Base-by-base conservation (phyloP, 2,329 filamentous ascomycete species). In the Spiromastix sp. region DNA sequence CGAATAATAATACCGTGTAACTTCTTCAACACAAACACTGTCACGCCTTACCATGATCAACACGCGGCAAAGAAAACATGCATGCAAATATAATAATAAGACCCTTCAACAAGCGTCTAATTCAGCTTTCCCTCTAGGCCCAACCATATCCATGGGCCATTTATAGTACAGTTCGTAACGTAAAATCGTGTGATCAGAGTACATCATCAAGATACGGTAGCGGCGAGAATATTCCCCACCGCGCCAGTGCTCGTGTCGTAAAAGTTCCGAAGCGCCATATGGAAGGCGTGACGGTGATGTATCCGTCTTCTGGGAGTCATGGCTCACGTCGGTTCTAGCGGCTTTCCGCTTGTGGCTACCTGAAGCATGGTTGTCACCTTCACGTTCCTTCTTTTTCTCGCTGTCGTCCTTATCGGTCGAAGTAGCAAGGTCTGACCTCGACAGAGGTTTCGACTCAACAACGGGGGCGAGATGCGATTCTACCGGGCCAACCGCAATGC, bases 161-260 rank as follows among this genome's bases (percentile, higher is more conserved):
- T 59, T 53, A 32, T 63, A 61, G 54, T 56, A 66, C 22, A 79
- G 60, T 56, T 79, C 75, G 54, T 77, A 80, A 39, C 65, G 72
- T 55, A 77, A 51, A 5, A 78, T 57, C 0, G 67, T 68, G 42
- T 74, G 66, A 49, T 79, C 70, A 11, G 52, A 55, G 49, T 70
- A 79, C 40, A 67, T 66, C 47, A 80, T 54, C 42, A 80, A 50
- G 13, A 80, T 43, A 18, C 76, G 52, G 42, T 68, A 68, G 29
- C 59, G 57, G 13, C 66, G 61, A 11, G 58, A 64, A 13, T 54
- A 52, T 28, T 61, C 57, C 32, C 49, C 52, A 10, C 59, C 56
- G 26, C 58, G 56, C 59, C 63, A 65, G 27, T 45, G 26, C 37
- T 51, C 43, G 19, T 21, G 12, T 37, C 24, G 22, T 10, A 20